Percentiles rank a stretch among this genome's conserved stretches.
phyloP scores from a whole-genome alignment of 257 asterid genomes.

The Solanum bulbocastanum region DNA sequence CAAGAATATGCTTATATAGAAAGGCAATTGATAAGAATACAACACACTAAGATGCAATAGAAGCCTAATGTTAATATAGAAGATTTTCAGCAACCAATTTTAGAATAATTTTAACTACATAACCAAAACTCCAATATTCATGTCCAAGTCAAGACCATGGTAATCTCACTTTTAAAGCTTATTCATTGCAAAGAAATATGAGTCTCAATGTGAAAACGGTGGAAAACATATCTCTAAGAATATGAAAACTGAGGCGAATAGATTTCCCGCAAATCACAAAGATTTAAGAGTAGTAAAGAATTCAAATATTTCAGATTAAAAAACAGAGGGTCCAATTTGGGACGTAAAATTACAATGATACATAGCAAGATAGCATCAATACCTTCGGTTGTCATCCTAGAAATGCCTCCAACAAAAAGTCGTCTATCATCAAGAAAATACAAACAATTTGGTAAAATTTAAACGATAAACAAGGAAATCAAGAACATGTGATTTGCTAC shows the following conservation, averaged over 20 bases:
- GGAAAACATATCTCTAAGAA: too few species aligned
- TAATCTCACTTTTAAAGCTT: not conserved
- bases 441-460: not conserved
- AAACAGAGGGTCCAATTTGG: not conserved
- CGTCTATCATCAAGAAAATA: slow-evolving; percentile 37
- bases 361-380: not conserved
- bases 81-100: too few species aligned
- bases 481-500: slow-evolving; percentile 9
- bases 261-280: not conserved
- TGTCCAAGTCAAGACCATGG: not conserved
- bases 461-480: slow-evolving; percentile 8
- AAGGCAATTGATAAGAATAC: not conserved
- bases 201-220: not conserved
- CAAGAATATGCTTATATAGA: not conserved
- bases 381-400: slow-evolving; percentile 99
- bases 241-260: too few species aligned
- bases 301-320: not conserved
- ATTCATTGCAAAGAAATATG: not conserved
- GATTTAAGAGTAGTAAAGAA: not conserved
- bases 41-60: not conserved
- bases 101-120: not conserved
- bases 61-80: not conserved
- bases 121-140: not conserved
- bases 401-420: slow-evolving; percentile 98
- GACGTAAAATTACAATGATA: not conserved